Percentiles rank a stretch among this genome's conserved stretches.
Evolutionary conservation across 1,139 yeast genomes (phyloP).

Genomic region (Yamadazyma mexicana): DNA sequence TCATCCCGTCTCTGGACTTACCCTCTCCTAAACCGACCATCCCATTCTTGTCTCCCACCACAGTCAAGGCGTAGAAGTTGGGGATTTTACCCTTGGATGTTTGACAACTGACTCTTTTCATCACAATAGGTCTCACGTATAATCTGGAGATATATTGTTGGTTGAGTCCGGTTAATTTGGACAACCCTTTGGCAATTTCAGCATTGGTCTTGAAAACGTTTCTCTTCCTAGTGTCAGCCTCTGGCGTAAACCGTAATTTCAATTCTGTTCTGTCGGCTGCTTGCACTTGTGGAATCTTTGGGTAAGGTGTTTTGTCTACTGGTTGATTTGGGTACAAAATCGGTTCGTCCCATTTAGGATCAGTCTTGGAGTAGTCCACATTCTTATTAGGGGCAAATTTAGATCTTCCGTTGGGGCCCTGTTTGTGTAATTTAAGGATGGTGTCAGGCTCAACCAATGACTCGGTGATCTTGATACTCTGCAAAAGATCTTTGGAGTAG

Average conservation of each 20-base stretch:
- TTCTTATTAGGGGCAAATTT: slow-evolving; percentile 29
- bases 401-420: slow-evolving; percentile 33
- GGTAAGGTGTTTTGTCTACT: slow-evolving; percentile 39
- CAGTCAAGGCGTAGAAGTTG: slow-evolving; percentile 80
- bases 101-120: slow-evolving; percentile 87
- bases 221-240: slow-evolving; percentile 14
- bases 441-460: slow-evolving; percentile 66
- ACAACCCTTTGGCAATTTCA: slow-evolving; percentile 56
- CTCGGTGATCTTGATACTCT: slow-evolving; percentile 81
- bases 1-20: slow-evolving; percentile 76
- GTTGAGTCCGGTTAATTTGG: slow-evolving; percentile 74
- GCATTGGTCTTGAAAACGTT: slow-evolving; percentile 19
- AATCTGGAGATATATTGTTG: slow-evolving; percentile 64
- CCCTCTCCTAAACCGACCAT: slow-evolving; percentile 97
- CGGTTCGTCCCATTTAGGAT: slow-evolving; percentile 50
- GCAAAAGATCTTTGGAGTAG: slow-evolving; percentile 75
- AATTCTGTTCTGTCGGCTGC: slow-evolving; percentile 45
- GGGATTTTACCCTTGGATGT: slow-evolving; percentile 92
- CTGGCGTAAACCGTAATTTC: slow-evolving; percentile 35
- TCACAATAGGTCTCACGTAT: slow-evolving; percentile 63
- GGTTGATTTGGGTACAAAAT: slow-evolving; percentile 49
- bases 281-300: slow-evolving; percentile 40
- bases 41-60: slow-evolving; percentile 92
- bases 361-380: slow-evolving; percentile 33
- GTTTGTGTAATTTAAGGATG: slow-evolving; percentile 35